Base-by-base conservation (phyloP, 2,329 filamentous ascomycete genomes). In the Grosmannia clavigera region DNA sequence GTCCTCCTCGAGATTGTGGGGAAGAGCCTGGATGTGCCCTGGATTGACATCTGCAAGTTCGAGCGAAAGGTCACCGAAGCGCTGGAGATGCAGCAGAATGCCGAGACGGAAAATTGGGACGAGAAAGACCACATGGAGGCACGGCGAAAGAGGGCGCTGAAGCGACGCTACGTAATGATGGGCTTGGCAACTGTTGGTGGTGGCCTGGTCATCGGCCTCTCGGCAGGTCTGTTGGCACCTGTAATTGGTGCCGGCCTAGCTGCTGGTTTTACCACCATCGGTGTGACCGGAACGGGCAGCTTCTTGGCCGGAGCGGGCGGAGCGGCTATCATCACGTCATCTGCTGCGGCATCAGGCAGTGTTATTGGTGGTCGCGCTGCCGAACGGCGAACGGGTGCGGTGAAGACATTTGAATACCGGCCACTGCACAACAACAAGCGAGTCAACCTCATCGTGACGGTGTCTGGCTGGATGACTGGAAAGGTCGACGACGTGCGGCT, bases 401-500 rank as follows among this genome's bases (percentile, higher is more conserved):
- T 99, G 61, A 91, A 86, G 73, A 99, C 94, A 0, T 99, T 97
- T 69, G 94, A 99, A 73, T 99, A 97, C 70, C 84, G 92, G 53
- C 94, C 94, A 7, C 76, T 99, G 54, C 92, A 97, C 76, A 99
- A 99, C 75, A 97, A 97, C 74, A 99, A 99, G 74, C 82, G 92
- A 61, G 89, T 96, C 48, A 97, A 99, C 67, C 80, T 99, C 35
- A 94, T 99, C 64, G 85, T 99, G 48, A 97, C 94, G 0, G 84
- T 99, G 35, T 91, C 92, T 0, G 94, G 94, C 3, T 99, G 94
- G 94, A 95, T 99, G 88, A 96, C 90, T 50, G 94, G 95, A 68
- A 97, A 95, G 70, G 86, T 95, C 58, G 94, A 99, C 74, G 94
- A 99, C 71, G 92, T 99, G 57, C 88, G 94, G 62, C 75, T 99